These are phyloP conservation scores for Cucurbita argyrosperma DNA, from an alignment of 306 rosid species.

Conservation along the genomic window DNA sequence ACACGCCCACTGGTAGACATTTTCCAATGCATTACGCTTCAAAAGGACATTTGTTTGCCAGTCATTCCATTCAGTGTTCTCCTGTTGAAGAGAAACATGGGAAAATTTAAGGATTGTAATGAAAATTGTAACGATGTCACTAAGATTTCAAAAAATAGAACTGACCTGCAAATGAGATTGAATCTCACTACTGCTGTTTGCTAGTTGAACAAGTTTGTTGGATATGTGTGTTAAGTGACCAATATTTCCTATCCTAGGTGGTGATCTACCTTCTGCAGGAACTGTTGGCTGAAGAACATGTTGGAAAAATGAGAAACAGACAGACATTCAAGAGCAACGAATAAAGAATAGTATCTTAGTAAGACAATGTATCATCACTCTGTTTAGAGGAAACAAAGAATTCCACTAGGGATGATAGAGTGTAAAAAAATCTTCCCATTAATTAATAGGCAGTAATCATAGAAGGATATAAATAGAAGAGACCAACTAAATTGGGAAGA, in stretches of 20 bases:
- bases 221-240: conserved; percentile 91
- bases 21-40: conserved; percentile 66
- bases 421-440: too few species aligned
- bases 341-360: not conserved
- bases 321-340: not conserved
- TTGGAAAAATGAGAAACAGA: conserved; percentile 10
- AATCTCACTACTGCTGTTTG: conserved; percentile 46
- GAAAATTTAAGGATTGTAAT: not conserved
- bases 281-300: conserved; percentile 61
- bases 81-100: conserved; percentile 28
- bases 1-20: conserved; percentile 89
- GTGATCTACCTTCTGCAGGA: conserved; percentile 53
- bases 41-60: conserved; percentile 55
- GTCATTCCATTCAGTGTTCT: conserved; percentile 66
- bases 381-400: too few species aligned
- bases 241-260: conserved; percentile 75
- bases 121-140: not conserved
- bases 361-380: too few species aligned
- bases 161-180: conserved; percentile 62
- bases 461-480: too few species aligned
- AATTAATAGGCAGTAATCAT: too few species aligned
- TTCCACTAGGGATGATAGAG: too few species aligned
- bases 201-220: conserved; percentile 74
- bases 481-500: too few species aligned
- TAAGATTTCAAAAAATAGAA: not conserved